Percentiles rank a stretch among this genome's conserved stretches.
Conservation (phyloP, 73 alveolate species). For the Paramecium pentaurelia region DNA sequence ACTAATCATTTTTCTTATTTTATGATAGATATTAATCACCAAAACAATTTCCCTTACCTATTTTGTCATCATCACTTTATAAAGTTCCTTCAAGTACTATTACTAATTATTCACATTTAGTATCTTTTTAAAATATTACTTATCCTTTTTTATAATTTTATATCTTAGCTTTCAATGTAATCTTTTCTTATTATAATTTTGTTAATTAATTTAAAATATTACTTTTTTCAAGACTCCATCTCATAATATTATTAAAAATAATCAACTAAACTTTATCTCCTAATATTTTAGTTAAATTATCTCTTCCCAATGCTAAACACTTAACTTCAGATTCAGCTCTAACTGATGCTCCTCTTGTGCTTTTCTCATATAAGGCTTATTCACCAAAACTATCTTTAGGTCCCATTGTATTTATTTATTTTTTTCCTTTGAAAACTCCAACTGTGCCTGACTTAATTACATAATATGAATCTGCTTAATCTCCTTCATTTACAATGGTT, state of each 20-base stretch:
- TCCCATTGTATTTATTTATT: conserved; percentile 3
- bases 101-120: conserved; percentile 26
- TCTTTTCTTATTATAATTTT: conserved; percentile 57
- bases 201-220: conserved; percentile 38
- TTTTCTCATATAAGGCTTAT: conserved; percentile 63
- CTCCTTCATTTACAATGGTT: conserved; percentile 54
- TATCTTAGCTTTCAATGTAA: conserved; percentile 44
- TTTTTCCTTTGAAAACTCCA: conserved; percentile 36
- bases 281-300: conserved; percentile 54
- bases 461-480: conserved; percentile 56
- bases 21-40: neutral
- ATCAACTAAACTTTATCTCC: conserved; percentile 64
- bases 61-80: neutral
- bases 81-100: conserved; percentile 54
- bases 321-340: conserved; percentile 55
- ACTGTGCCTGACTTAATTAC: conserved; percentile 52
- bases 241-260: conserved; percentile 52
- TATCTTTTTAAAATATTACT: conserved; percentile 26
- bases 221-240: conserved; percentile 61
- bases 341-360: conserved; percentile 52
- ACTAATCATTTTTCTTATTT: neutral
- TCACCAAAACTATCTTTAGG: conserved; percentile 62
- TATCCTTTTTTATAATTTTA: conserved; percentile 48
- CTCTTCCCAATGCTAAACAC: conserved; percentile 64
- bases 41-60: neutral